phyloP scores from a whole-genome alignment of 2,329 filamentous ascomycete species.

The Penicillium hordei region DNA sequence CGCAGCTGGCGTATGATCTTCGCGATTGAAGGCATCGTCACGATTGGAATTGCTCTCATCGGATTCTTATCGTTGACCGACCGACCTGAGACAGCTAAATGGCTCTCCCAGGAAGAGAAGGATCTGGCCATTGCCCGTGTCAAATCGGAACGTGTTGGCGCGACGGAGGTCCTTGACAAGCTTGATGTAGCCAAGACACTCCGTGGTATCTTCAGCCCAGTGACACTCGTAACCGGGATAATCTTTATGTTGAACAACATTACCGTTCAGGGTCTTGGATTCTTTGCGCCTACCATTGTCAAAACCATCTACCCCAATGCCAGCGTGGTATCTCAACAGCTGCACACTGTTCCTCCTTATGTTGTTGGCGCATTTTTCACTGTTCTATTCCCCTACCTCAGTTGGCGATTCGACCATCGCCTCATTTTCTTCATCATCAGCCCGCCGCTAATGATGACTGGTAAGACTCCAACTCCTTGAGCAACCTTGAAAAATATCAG shows the following conservation, averaged over 20 bases:
- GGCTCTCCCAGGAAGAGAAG: slow-evolving; percentile 66
- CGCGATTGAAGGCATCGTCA: slow-evolving; percentile 68
- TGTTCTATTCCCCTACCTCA: slow-evolving; percentile 60
- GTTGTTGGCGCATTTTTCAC: slow-evolving; percentile 67
- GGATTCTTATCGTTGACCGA: slow-evolving; percentile 67
- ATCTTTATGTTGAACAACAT: slow-evolving; percentile 68
- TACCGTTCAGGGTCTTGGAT: slow-evolving; percentile 68
- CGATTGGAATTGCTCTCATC: slow-evolving; percentile 57
- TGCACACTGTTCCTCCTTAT: slow-evolving; percentile 70
- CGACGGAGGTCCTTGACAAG: slow-evolving; percentile 63
- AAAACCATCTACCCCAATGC: slow-evolving; percentile 63
- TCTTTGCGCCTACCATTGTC: slow-evolving; percentile 71
- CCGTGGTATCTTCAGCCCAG: slow-evolving; percentile 63
- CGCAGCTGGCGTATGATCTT: slow-evolving; percentile 70
- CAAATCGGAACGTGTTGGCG: slow-evolving; percentile 65
- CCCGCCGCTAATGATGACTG: slow-evolving; percentile 65
- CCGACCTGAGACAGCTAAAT: slow-evolving; percentile 65
- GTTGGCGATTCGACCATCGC: slow-evolving; percentile 61
- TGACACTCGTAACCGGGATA: slow-evolving; percentile 57
- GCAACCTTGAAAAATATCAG: background rate
- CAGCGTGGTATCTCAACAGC: slow-evolving; percentile 62
- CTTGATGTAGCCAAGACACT: slow-evolving; percentile 60
- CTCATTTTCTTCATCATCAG: slow-evolving; percentile 61
- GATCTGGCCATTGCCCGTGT: slow-evolving; percentile 65
- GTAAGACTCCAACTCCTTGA: background rate